phyloP scores from a whole-genome alignment of 108 stramenopile genomes.

The Stephanodiscus triporus region DNA sequence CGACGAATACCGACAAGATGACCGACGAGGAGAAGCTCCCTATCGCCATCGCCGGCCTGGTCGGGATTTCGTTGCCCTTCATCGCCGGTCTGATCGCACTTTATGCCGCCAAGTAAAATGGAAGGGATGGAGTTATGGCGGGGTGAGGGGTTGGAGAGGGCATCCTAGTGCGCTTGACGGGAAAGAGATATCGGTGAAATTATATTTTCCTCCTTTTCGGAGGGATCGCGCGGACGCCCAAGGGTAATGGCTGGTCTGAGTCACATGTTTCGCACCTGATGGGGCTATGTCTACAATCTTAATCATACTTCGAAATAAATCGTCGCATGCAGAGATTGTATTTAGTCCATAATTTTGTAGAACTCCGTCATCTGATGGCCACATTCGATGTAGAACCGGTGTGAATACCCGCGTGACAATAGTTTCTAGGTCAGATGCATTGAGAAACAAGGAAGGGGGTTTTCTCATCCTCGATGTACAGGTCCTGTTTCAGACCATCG shows the following conservation, averaged over 20 bases:
- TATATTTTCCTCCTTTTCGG: background rate
- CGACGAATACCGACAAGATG: constrained; percentile 89
- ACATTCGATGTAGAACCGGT: background rate
- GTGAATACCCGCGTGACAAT: background rate
- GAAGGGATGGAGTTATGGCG: background rate
- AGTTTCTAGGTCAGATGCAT: background rate
- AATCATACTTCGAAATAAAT: background rate
- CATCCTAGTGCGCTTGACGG: background rate
- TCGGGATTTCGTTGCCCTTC: constrained; percentile 83
- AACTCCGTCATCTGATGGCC: background rate
- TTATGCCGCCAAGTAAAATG: constrained; percentile 72
- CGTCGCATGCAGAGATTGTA: background rate
- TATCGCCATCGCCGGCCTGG: constrained; percentile 80
- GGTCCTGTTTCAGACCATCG: background rate
- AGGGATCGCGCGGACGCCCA: background rate
- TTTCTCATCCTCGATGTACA: background rate
- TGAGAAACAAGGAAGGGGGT: background rate
- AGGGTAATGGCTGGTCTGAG: background rate
- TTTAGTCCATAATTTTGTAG: background rate
- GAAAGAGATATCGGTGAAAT: background rate
- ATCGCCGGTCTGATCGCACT: constrained; percentile 85
- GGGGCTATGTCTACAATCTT: background rate
- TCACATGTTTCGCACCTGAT: background rate
- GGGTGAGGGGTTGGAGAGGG: background rate
- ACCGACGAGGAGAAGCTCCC: constrained; percentile 86